Evolutionary conservation across 768 basidiomycete species (phyloP), one percentile per base, ranked within the genome.

Genomic region (Antrodiella citrinella): DNA sequence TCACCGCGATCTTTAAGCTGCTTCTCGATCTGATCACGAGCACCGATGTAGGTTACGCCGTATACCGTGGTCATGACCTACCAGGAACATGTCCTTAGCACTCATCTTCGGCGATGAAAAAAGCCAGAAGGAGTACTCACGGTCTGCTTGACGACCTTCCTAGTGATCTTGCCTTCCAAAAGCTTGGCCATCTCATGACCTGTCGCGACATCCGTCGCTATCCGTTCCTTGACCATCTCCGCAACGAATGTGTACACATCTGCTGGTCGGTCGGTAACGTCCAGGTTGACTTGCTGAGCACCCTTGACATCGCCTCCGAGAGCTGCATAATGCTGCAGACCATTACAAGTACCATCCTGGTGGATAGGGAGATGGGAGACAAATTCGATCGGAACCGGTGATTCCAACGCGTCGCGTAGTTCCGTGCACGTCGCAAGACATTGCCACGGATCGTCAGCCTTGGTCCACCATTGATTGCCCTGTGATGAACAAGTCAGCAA

Each of bases 11-110:
- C 88, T 57, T 74, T 78, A 35, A 99, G 69, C 69, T 97, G 93
- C 59, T 69, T 86, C 67, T 92, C 88, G 49, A 98, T 96, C 69
- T 98, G 96, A 7, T 91, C 90, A 40, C 91, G 80, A 19, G 96
- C 96, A 26, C 96, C 96, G 48, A 97, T 70, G 68, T 84, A 94
- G 0, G 96, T 99, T 13, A 99, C 94, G 19, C 96, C 95, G 62
- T 98, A 98, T 26, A 98, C 95, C 2, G 95, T 97, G 0, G 95
- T 99, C 96, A 99, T 99, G 56, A 97, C 91, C 84, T 86, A 54
- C 2, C 20, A 4, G 43, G 4, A 11, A 42, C 43, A 26, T 4
- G 11, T 46, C 4, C 30, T 9, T 9, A 26, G 26, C 15, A 21
- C 19, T 26, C 3, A 18, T 13, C 38, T 10, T 15, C 35, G n/a